These are phyloP conservation scores for Cladorrhinum sp. DNA, from an alignment of 2,329 filamentous ascomycete species.

Conservation along the genomic window DNA sequence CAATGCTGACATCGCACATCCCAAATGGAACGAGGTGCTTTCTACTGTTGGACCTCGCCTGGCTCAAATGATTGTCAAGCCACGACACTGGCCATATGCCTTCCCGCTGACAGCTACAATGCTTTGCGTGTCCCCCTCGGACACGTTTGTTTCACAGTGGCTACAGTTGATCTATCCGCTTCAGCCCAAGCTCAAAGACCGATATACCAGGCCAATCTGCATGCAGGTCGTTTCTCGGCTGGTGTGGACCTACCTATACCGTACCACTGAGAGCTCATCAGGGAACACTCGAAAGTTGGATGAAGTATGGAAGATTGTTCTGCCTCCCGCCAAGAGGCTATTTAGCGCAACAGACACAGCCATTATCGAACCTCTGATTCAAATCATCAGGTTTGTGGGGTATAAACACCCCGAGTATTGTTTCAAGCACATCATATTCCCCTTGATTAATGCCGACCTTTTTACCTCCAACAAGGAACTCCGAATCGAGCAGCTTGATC, in stretches of 20 bases:
- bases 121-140: slow-evolving; percentile 81
- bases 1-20: slow-evolving; percentile 70
- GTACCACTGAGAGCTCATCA: slow-evolving; percentile 68
- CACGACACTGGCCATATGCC: slow-evolving; percentile 84
- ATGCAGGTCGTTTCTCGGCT: slow-evolving; percentile 87
- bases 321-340: slow-evolving; percentile 76
- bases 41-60: slow-evolving; percentile 74
- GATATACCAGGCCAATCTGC: slow-evolving; percentile 71
- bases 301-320: slow-evolving; percentile 79
- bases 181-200: slow-evolving; percentile 81
- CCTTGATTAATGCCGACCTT: slow-evolving; percentile 87
- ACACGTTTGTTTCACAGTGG: slow-evolving; percentile 84
- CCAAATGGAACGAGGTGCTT: slow-evolving; percentile 85
- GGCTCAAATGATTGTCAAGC: slow-evolving; percentile 82
- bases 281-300: slow-evolving; percentile 76
- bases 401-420: slow-evolving; percentile 93
- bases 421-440: slow-evolving; percentile 90
- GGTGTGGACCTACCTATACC: slow-evolving; percentile 92
- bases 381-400: slow-evolving; percentile 90
- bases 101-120: slow-evolving; percentile 86
- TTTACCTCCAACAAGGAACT: slow-evolving; percentile 73
- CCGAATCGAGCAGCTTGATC: slow-evolving; percentile 88
- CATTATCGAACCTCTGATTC: slow-evolving; percentile 87
- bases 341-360: slow-evolving; percentile 78
- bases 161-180: slow-evolving; percentile 73